Evolutionary conservation across 2,329 filamentous ascomycete genomes (phyloP).

Genomic region (Colletotrichum graminicola): DNA sequence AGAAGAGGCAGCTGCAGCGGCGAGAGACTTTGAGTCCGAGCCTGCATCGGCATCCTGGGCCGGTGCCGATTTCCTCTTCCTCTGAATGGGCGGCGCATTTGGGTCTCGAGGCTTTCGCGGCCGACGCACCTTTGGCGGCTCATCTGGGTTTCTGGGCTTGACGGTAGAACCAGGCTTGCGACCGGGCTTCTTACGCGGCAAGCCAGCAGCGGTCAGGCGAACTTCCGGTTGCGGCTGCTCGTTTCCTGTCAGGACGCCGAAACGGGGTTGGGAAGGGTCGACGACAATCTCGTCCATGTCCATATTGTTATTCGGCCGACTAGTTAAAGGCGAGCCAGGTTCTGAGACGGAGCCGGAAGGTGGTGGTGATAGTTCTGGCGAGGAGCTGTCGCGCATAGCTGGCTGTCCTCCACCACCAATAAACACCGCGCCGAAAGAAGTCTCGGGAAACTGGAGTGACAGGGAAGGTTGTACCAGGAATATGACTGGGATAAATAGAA

Average conservation of each 20-base stretch:
- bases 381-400: conserved; percentile 56
- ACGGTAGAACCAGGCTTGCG: conserved; percentile 71
- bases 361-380: conserved; percentile 64
- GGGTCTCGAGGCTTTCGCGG: conserved; percentile 70
- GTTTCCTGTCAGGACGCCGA: conserved; percentile 48
- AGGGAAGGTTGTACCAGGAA: background rate
- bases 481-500: background rate
- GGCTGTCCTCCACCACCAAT: conserved; percentile 37
- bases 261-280: conserved; percentile 54
- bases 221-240: conserved; percentile 39
- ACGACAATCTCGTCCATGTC: conserved; percentile 66
- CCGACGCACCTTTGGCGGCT: conserved; percentile 64
- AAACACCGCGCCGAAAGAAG: conserved; percentile 20
- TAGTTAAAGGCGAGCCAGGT: conserved; percentile 57
- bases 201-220: conserved; percentile 66
- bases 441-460: conserved; percentile 1
- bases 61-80: conserved; percentile 66
- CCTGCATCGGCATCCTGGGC: conserved; percentile 53
- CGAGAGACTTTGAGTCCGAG: conserved; percentile 51
- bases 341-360: conserved; percentile 65
- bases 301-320: conserved; percentile 48
- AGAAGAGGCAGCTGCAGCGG: conserved; percentile 48
- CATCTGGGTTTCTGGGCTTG: conserved; percentile 58
- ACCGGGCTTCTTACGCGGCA: conserved; percentile 73
- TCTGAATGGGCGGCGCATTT: conserved; percentile 65